Percentiles rank a stretch among this genome's conserved stretches.
Evolutionary conservation across 192 early-diverging fungal species (phyloP).

Genomic region (Rhizophagus clarus): DNA sequence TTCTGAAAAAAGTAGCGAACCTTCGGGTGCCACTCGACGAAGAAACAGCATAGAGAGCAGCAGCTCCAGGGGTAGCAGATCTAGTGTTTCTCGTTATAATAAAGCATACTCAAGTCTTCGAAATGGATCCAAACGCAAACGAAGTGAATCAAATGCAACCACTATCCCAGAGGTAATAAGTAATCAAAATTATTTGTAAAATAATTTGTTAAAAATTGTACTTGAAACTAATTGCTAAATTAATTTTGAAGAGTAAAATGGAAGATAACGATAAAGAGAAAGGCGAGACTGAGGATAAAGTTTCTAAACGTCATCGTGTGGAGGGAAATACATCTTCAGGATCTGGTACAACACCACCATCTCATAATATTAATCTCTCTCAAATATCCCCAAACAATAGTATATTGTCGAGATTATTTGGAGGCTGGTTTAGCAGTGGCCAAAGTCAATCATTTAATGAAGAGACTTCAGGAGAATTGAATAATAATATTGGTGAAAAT

Average conservation of each 20-base stretch:
- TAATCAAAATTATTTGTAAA: neutral
- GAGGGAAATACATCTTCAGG: neutral
- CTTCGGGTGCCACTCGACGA: neutral
- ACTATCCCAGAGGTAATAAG: neutral
- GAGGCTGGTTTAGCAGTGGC: neutral
- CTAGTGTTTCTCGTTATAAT: slow-evolving; percentile 12
- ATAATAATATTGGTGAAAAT: neutral
- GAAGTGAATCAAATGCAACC: neutral
- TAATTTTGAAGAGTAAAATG: neutral
- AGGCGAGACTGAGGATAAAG: neutral
- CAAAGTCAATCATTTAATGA: too few species aligned
- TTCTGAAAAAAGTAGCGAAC: neutral
- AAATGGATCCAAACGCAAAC: neutral
- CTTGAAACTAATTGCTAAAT: neutral
- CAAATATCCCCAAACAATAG: neutral
- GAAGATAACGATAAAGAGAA: neutral
- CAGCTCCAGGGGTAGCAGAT: neutral
- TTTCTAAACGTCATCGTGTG: neutral
- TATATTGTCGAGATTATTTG: neutral
- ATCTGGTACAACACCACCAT: neutral
- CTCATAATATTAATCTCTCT: neutral
- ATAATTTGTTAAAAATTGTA: neutral
- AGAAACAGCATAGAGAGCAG: slow-evolving; percentile 1
- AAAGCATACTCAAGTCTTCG: slow-evolving; percentile 8
- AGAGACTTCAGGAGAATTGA: too few species aligned